Base-by-base conservation (phyloP, 2,329 filamentous ascomycete genomes). In the Alternaria dauci region DNA sequence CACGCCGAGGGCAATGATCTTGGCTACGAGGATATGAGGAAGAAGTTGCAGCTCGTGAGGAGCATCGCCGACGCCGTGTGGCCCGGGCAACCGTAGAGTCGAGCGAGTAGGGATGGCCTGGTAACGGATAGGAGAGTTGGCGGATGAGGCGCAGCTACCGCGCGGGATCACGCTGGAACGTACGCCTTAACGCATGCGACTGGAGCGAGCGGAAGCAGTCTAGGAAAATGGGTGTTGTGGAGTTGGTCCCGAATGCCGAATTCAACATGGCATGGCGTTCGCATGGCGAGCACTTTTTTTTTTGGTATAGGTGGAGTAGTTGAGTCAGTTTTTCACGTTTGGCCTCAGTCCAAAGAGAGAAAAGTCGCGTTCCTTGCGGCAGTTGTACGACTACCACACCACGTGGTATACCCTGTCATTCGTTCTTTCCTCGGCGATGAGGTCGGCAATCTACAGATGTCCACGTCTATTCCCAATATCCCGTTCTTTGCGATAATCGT, bases 1-100 rank as follows among this genome's bases (percentile, higher is more conserved):
- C 91, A 94, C 74, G 87, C 89, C 67, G 88, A 86, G 70, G 91
- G 91, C 0, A 93, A 94, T 73, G 85, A 87, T 14, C 82, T 94
- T 55, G 85, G 84, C 23, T 82, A 87, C 63, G 86, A 91, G 46
- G 90, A 91, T 63, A 89, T 93, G 88, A 87, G 87, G 79, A 87
- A 85, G 77, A 94, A 93, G 82, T 79, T 94, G 71, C 82, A 85
- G 66, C 79, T 94, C 53, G 89, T 93, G 18, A 85, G 90, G 65
- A 82, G 87, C 68, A 87, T 94, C 70, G 90, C 91, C 3, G 86
- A 93, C 72, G 87, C 89, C 71, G 85, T 93, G 59, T 94, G 91
- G 91, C 83, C 84, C 4, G 82, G 82, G 20, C 79, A 87, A 79
- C 74, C 80, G 65, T 86, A 69, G 36, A 43, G 20, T 3, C 47